Evolutionary conservation across 2,329 filamentous ascomycete species (phyloP).

Genomic region (Sporothrix brasiliensis): DNA sequence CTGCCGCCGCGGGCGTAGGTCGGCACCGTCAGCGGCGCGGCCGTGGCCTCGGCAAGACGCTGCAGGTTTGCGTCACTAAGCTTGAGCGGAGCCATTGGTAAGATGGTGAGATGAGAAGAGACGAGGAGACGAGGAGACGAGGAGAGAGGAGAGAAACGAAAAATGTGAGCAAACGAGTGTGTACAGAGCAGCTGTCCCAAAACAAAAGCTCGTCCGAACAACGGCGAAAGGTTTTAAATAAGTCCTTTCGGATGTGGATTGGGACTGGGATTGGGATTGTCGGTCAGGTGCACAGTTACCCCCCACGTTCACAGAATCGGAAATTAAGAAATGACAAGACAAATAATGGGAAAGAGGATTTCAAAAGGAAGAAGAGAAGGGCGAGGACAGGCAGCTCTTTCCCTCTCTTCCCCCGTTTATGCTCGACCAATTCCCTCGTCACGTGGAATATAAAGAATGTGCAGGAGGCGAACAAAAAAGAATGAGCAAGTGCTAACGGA

Average conservation of each 20-base stretch:
- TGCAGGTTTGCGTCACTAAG: conserved; percentile 47
- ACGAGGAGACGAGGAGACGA: background rate
- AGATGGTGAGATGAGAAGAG: background rate
- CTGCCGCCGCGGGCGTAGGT: conserved; percentile 48
- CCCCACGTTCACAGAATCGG: conserved; percentile 4
- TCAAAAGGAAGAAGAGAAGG: background rate
- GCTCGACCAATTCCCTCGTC: conserved; percentile 20
- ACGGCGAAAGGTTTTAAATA: conserved; percentile 15
- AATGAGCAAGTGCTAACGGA: background rate
- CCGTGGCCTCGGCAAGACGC: conserved; percentile 40
- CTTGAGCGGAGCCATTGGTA: conserved; percentile 40
- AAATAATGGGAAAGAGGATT: background rate
- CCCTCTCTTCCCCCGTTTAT: background rate
- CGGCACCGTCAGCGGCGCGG: conserved; percentile 44
- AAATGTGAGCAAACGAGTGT: background rate
- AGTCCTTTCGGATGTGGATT: background rate
- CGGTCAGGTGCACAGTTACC: conserved; percentile 21
- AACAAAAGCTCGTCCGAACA: background rate
- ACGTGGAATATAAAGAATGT: conserved; percentile 14
- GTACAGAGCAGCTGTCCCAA: background rate
- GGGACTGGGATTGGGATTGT: conserved; percentile 12
- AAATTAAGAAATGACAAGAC: background rate
- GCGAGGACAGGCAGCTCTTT: background rate
- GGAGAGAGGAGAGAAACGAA: background rate
- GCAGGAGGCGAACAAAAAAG: conserved; percentile 3